Conservation (phyloP, 345 rosid species). For the Dipteronia dyeriana region DNA sequence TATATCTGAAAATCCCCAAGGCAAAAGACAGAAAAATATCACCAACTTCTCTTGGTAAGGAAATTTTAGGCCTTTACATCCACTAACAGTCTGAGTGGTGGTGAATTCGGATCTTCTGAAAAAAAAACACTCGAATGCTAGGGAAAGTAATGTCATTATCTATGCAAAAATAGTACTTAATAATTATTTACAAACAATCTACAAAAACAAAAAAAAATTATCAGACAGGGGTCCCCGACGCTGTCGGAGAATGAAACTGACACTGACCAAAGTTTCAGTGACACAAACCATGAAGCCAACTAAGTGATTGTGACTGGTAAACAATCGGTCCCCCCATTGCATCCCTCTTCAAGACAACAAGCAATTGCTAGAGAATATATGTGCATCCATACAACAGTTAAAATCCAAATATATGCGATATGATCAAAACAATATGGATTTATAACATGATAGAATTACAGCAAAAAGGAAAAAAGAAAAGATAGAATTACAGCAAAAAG, state of each 20-base stretch:
- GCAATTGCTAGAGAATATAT: constrained; percentile 31
- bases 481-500: neutral
- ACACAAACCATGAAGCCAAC: constrained; percentile 67
- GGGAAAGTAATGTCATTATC: constrained; percentile 34
- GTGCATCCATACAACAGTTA: constrained; percentile 20
- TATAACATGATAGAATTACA: neutral
- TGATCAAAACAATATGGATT: too few relatives aligned
- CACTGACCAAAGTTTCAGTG: constrained; percentile 54
- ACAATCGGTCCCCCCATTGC: constrained; percentile 42
- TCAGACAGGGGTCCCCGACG: constrained; percentile 66
- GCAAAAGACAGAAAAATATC: constrained; percentile 20
- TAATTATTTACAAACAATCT: constrained; percentile 24
- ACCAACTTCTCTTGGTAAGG: constrained; percentile 37
- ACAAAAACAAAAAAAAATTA: constrained; percentile 25
- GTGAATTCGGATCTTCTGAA: constrained; percentile 28
- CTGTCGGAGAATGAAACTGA: constrained; percentile 63
- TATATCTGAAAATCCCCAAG: constrained; percentile 10
- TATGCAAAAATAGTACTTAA: constrained; percentile 18
- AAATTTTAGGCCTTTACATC: constrained; percentile 44
- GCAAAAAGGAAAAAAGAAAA: too few relatives aligned
- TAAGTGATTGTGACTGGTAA: constrained; percentile 49
- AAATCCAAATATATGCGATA: constrained; percentile 16
- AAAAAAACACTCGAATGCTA: constrained; percentile 23
- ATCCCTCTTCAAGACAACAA: constrained; percentile 24
- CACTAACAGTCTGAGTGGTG: constrained; percentile 47